phyloP scores from a whole-genome alignment of 179 eudicot genomes.

The Carnegiea gigantea region DNA sequence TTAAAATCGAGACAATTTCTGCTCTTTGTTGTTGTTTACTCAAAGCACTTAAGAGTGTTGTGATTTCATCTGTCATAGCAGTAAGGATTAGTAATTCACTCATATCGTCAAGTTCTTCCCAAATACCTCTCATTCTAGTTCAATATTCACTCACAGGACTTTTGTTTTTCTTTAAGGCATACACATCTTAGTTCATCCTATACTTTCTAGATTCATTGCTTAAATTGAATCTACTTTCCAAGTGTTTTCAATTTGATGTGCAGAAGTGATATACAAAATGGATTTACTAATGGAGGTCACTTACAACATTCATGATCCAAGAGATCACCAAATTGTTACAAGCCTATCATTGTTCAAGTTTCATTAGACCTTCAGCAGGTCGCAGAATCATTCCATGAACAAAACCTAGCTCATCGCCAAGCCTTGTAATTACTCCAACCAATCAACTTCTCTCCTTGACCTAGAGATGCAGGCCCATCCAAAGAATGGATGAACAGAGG shows the following conservation, averaged over 20 bases:
- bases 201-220: background rate
- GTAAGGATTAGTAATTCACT: background rate
- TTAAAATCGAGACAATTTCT: background rate
- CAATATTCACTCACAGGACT: background rate
- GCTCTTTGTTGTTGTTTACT: background rate
- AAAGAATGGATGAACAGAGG: background rate
- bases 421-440: no score
- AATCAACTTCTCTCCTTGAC: no score
- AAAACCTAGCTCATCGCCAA: no score
- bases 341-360: no score
- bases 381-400: no score
- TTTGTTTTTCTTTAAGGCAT: background rate
- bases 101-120: background rate
- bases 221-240: background rate
- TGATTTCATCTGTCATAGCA: background rate
- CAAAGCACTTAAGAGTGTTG: background rate
- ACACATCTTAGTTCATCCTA: background rate
- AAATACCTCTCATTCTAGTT: background rate
- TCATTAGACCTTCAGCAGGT: no score
- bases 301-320: background rate
- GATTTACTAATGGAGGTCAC: background rate
- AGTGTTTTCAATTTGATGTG: background rate
- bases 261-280: background rate
- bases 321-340: no score
- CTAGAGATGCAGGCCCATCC: no score